phyloP scores from a whole-genome alignment of 202 grass and related monocot species.

The Digitaria exilis region DNA sequence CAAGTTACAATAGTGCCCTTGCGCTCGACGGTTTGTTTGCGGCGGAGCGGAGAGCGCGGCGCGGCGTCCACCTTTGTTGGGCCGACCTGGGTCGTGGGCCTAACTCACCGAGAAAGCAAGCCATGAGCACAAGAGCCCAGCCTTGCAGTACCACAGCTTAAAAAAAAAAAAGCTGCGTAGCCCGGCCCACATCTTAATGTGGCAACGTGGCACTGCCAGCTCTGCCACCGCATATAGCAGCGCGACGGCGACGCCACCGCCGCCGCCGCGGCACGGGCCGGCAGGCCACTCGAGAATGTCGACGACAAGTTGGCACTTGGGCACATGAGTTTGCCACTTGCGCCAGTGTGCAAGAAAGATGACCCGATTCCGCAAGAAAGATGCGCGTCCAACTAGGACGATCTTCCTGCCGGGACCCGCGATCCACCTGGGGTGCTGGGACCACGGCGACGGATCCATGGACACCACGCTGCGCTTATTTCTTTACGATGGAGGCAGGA shows the following conservation, averaged over 20 bases:
- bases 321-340: background rate
- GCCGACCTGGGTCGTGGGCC: background rate
- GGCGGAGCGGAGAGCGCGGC: background rate
- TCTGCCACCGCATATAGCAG: conserved; percentile 33
- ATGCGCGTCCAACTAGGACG: conserved; percentile 42
- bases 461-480: background rate
- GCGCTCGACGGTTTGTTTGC: background rate
- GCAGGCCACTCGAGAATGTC: conserved; percentile 30
- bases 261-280: conserved; percentile 16
- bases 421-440: conserved; percentile 31
- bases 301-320: conserved; percentile 21
- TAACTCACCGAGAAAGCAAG: background rate
- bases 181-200: no score
- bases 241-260: conserved; percentile 14
- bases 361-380: background rate
- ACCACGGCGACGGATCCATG: background rate
- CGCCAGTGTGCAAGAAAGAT: background rate
- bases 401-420: background rate
- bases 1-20: background rate
- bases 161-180: no score
- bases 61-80: background rate
- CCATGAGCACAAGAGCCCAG: background rate
- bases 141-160: no score
- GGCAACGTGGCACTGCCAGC: background rate
- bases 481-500: background rate